Base-by-base conservation (phyloP, 2,329 filamentous ascomycete species). In the Triangularia setosa region DNA sequence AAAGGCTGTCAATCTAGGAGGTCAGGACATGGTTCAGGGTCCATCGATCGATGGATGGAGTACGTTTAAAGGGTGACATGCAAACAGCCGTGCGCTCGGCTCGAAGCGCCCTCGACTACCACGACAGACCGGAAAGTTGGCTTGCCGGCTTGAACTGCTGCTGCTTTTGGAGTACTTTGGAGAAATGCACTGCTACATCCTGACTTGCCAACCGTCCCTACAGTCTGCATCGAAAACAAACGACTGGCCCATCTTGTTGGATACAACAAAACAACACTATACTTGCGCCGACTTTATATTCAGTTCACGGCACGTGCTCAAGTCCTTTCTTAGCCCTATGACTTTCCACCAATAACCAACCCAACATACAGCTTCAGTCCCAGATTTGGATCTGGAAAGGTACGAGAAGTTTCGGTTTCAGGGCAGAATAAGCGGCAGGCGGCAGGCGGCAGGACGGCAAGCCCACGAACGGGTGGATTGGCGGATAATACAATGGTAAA, bases 111-210 rank as follows among this genome's bases (percentile, higher is more conserved):
- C 25, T 55, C 40, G 24, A 25, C 18, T 55, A 28, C 23, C 23
- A 25, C 53, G 18, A 55, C 18, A 58, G 24, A 23, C 58, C 58
- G 58, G 58, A 60, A 62, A 3, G 7, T 5, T 58, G 24, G 21
- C 60, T 62, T 62, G 60, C 60, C 60, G 60, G 60, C 60, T 58
- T 62, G 60, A 58, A 62, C 60, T 58, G 53, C 60, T 62, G 53
- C 35, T 30, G 16, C 53, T 28, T 60, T 53, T 60, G 57, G 23
- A 33, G 8, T 54, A 4, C 12, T 16, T 23, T 35, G 30, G 30
- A 9, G 11, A 30, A 16, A 58, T 21, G 40, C 40, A 48, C 40
- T 48, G 40, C 40, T 48, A 48, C 40, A 48, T 48, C 2, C n/a
- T 18, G n/a, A 48, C 40, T 14, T 18, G 18, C 11, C 18, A 5